These are phyloP conservation scores for Lasiodiplodia hormozganensis DNA, from an alignment of 2,329 filamentous ascomycete species.

Conservation along the genomic window DNA sequence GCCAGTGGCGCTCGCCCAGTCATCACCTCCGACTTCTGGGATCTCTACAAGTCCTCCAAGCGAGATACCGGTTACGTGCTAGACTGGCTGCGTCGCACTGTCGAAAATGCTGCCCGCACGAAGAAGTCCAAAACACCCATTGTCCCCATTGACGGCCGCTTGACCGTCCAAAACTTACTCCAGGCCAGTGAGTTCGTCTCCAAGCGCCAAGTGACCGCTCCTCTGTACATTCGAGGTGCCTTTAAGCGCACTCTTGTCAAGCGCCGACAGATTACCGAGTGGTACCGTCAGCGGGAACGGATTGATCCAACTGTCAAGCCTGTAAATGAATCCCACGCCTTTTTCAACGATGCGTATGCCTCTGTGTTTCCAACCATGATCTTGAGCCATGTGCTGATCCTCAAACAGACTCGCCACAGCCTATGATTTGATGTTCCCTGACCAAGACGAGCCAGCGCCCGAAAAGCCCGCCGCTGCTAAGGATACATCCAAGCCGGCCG, in stretches of 20 bases:
- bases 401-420: constrained; percentile 5
- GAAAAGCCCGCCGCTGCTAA: not conserved
- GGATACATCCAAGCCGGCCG: not conserved
- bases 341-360: constrained; percentile 13
- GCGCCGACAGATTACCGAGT: constrained; percentile 13
- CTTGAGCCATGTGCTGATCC: not conserved
- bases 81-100: constrained; percentile 9
- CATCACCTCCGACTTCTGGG: constrained; percentile 2
- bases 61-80: constrained; percentile 11
- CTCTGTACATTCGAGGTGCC: constrained; percentile 9
- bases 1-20: not conserved
- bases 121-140: constrained; percentile 3
- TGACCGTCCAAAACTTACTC: constrained; percentile 2
- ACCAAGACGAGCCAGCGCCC: not conserved
- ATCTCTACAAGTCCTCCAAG: constrained; percentile 21
- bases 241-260: constrained; percentile 24
- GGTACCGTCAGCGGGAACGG: constrained; percentile 4
- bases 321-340: constrained; percentile 3
- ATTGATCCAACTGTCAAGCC: not conserved
- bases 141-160: constrained; percentile 4
- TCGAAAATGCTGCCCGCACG: not conserved
- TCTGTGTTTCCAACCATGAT: too few relatives aligned
- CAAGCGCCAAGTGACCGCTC: constrained; percentile 11
- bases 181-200: constrained; percentile 17
- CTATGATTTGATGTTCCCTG: constrained; percentile 15